Percentiles rank a stretch among this genome's conserved stretches.
These are phyloP conservation scores for Candida golubevii DNA, from an alignment of 805 yeast genomes.

Conservation along the genomic window DNA sequence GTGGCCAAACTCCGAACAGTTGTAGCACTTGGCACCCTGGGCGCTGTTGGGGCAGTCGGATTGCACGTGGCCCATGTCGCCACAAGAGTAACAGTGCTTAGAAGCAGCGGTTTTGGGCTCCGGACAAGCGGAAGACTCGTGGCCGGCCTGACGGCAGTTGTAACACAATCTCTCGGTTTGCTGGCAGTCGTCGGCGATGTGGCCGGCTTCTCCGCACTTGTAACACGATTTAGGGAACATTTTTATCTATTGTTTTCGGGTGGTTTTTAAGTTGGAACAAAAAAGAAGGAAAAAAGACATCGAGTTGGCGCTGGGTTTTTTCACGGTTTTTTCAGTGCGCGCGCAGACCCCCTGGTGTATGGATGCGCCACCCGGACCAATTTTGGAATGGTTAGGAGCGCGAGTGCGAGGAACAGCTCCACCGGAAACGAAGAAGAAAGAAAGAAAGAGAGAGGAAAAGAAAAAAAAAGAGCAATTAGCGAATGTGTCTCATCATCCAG, in stretches of 20 bases:
- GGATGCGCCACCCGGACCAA: too few relatives aligned
- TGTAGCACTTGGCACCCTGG: constrained; percentile 74
- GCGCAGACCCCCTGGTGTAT: too few relatives aligned
- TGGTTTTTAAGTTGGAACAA: neutral
- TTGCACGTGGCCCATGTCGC: constrained; percentile 85
- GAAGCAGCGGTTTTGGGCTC: constrained; percentile 79
- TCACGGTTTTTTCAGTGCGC: too few relatives aligned
- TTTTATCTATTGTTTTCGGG: neutral
- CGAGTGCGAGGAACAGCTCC: too few relatives aligned
- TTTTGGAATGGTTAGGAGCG: too few relatives aligned
- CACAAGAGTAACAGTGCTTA: constrained; percentile 92
- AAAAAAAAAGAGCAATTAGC: too few relatives aligned
- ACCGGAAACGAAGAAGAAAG: too few relatives aligned
- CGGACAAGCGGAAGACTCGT: constrained; percentile 84
- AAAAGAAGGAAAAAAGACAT: neutral
- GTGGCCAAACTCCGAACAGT: constrained; percentile 76
- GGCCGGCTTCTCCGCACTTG: constrained; percentile 91
- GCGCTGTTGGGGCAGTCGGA: constrained; percentile 71
- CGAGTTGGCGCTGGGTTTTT: too few relatives aligned
- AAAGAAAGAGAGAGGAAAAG: too few relatives aligned
- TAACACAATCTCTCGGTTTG: constrained; percentile 85
- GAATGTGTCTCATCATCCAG: too few relatives aligned
- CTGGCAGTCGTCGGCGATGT: constrained; percentile 82
- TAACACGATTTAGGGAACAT: constrained; percentile 72
- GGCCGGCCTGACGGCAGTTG: constrained; percentile 89